Evolutionary conservation across 2,329 filamentous ascomycete genomes (phyloP).

Genomic region (Xylaria sp.): DNA sequence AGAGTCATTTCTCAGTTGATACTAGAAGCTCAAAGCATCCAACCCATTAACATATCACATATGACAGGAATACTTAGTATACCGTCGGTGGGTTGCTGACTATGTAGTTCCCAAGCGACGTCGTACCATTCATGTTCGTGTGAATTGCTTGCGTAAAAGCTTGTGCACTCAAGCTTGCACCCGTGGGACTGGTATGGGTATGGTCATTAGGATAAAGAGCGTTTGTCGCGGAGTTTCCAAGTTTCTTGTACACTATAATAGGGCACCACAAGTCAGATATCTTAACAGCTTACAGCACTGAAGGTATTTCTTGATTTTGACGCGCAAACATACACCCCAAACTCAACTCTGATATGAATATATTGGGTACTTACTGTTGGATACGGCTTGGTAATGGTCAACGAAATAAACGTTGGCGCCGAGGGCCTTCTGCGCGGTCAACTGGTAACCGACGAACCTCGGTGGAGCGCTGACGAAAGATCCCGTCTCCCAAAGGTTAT

Average conservation of each 20-base stretch:
- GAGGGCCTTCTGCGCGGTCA: constrained; percentile 36
- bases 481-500: constrained; percentile 70
- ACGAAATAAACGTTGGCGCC: constrained; percentile 58
- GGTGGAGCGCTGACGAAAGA: constrained; percentile 57
- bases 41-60: not conserved
- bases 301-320: not conserved
- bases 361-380: constrained; percentile 48
- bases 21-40: not conserved
- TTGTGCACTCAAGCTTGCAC: constrained; percentile 62
- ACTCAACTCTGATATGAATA: not conserved
- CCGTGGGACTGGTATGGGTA: constrained; percentile 66
- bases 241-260: constrained; percentile 53
- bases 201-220: constrained; percentile 67
- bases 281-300: not conserved
- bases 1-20: not conserved
- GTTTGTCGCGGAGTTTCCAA: constrained; percentile 60
- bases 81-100: constrained; percentile 31
- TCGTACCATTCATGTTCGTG: constrained; percentile 43
- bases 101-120: constrained; percentile 39
- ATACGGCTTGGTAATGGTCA: constrained; percentile 66
- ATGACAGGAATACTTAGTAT: constrained; percentile 18
- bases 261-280: constrained; percentile 3
- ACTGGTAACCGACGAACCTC: constrained; percentile 66
- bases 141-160: constrained; percentile 65
- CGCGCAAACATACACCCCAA: not conserved